Evolutionary conservation across 1,139 yeast genomes (phyloP).

Genomic region (Debaryomyces sp.): DNA sequence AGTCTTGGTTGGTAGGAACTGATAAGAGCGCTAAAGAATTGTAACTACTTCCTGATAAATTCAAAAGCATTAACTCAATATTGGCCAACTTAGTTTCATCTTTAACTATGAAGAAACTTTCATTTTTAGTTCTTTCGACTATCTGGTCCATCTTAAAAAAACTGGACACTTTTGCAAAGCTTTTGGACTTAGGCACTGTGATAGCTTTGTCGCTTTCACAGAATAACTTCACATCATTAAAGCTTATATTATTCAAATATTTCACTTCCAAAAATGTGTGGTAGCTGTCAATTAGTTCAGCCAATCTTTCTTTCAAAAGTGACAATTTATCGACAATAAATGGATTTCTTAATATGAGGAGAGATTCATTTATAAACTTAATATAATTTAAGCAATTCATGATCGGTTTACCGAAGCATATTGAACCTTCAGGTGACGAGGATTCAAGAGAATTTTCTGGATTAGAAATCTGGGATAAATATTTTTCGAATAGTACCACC

Average conservation of each 20-base stretch:
- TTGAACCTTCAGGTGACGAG: slow-evolving; percentile 19
- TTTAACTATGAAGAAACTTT: slow-evolving; percentile 18
- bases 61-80: slow-evolving; percentile 37
- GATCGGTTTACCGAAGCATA: slow-evolving; percentile 33
- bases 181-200: background rate
- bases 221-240: slow-evolving; percentile 37
- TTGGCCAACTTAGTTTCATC: slow-evolving; percentile 9
- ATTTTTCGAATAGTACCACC: slow-evolving; percentile 36
- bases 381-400: slow-evolving; percentile 35
- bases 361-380: slow-evolving; percentile 29
- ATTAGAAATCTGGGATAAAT: slow-evolving; percentile 12
- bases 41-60: slow-evolving; percentile 26
- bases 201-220: slow-evolving; percentile 17
- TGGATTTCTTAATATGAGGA: slow-evolving; percentile 37
- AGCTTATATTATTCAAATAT: slow-evolving; percentile 36
- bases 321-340: slow-evolving; percentile 39
- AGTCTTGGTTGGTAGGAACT: slow-evolving; percentile 16
- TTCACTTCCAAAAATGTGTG: slow-evolving; percentile 19
- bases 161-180: slow-evolving; percentile 35
- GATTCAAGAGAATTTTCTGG: slow-evolving; percentile 2
- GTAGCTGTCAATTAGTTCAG: slow-evolving; percentile 23
- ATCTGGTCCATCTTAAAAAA: slow-evolving; percentile 42
- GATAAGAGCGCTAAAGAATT: slow-evolving; percentile 45
- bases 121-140: slow-evolving; percentile 33
- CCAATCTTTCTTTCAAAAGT: slow-evolving; percentile 20